phyloP scores from a whole-genome alignment of 768 basidiomycete species.

The Trametes gibbosa region DNA sequence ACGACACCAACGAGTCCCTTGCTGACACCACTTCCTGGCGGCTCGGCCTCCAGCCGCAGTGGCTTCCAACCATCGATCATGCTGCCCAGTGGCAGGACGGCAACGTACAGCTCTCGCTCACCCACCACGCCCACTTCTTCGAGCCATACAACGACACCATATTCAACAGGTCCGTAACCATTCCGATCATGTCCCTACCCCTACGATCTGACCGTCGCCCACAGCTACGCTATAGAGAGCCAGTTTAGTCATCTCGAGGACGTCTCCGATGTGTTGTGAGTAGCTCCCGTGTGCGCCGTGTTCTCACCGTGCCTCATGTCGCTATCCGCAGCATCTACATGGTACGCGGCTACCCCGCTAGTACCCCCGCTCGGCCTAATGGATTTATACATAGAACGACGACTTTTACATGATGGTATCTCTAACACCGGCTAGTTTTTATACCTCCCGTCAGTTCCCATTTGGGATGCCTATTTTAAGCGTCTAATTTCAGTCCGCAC shows the following conservation, averaged over 20 bases:
- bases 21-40: conserved; percentile 22
- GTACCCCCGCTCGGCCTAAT: no score
- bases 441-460: conserved; percentile 26
- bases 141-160: conserved; percentile 19
- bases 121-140: conserved; percentile 34
- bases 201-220: neutral
- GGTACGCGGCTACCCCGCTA: conserved; percentile 10
- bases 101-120: conserved; percentile 28
- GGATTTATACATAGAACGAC: conserved; percentile 35
- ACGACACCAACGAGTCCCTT: conserved; percentile 3
- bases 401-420: conserved; percentile 38
- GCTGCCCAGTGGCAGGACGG: conserved; percentile 24
- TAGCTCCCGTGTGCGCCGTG: neutral
- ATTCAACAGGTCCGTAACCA: conserved; percentile 34
- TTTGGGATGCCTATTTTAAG: neutral
- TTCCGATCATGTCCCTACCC: neutral
- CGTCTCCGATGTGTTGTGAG: conserved; percentile 34
- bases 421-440: conserved; percentile 32
- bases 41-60: conserved; percentile 40
- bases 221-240: conserved; percentile 36
- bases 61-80: conserved; percentile 31
- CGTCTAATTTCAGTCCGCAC: neutral
- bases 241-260: conserved; percentile 31
- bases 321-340: conserved; percentile 23
- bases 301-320: neutral